Conservation (phyloP, 2,329 filamentous ascomycete species). For the Colletotrichum higginsianum region DNA sequence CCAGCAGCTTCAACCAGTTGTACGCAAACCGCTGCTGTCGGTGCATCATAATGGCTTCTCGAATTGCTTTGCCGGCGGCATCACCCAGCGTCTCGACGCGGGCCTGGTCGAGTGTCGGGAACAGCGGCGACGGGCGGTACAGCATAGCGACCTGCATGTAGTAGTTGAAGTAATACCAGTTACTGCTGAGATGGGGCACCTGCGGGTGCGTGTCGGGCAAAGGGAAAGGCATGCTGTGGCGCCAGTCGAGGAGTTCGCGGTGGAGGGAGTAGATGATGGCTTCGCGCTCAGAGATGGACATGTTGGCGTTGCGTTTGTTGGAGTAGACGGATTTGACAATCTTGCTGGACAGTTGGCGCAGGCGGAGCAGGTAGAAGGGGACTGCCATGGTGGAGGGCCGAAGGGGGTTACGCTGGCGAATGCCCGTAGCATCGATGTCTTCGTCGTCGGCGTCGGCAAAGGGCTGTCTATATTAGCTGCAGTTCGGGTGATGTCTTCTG, state of each 20-base stretch:
- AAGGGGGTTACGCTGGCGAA: slow-evolving; percentile 44
- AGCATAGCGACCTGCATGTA: slow-evolving; percentile 62
- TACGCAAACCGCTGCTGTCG: slow-evolving; percentile 57
- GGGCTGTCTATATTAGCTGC: neutral
- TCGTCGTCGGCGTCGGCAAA: slow-evolving; percentile 3
- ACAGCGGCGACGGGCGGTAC: slow-evolving; percentile 61
- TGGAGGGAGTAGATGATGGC: slow-evolving; percentile 54
- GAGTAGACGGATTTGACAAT: slow-evolving; percentile 58
- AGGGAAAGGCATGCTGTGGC: slow-evolving; percentile 61
- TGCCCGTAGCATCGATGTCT: neutral
- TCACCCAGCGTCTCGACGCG: slow-evolving; percentile 55
- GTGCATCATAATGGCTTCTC: slow-evolving; percentile 56
- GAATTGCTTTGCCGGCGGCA: slow-evolving; percentile 59
- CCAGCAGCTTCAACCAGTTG: slow-evolving; percentile 59
- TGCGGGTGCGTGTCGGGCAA: slow-evolving; percentile 54
- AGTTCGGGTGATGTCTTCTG: neutral
- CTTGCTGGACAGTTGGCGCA: slow-evolving; percentile 58
- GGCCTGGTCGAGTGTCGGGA: slow-evolving; percentile 53
- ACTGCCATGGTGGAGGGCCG: slow-evolving; percentile 56
- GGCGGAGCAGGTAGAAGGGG: slow-evolving; percentile 58
- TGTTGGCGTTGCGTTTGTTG: slow-evolving; percentile 42
- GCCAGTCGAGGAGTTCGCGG: slow-evolving; percentile 60
- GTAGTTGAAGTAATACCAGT: slow-evolving; percentile 65
- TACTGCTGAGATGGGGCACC: slow-evolving; percentile 60
- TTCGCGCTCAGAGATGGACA: slow-evolving; percentile 48